Base-by-base conservation (phyloP, 345 rosid species). In the Hibiscus syriacus region DNA sequence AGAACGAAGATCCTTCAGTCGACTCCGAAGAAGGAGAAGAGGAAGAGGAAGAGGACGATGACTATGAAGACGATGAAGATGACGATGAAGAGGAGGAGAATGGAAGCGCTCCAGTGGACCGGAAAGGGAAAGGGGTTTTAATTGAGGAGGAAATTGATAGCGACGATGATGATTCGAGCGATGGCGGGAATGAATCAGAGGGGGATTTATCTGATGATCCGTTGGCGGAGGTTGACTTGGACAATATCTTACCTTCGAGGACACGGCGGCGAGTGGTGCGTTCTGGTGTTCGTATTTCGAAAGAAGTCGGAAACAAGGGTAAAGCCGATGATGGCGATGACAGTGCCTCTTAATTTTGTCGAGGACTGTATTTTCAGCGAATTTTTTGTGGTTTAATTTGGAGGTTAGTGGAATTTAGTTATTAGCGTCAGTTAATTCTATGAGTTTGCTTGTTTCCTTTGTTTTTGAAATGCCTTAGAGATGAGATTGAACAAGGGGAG, bases 171-270 rank as follows among this genome's bases (percentile, higher is more conserved):
- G 83, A 76, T 11, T 79, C 76, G 0, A 78, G 78, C n/a, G 82
- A 74, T 20, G 84, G 75, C 9, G 82, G 71, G 20, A 67, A 68
- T 61, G 83, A 77, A 67, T 79, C 81, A 12, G 84, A 74, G 1
- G 83, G 69, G 11, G 94, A 91, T 67, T 78, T 82, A 61, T 87
- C 94, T 4, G 97, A 93, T 23, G 97, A 93, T 84, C 96, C 97
- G 1, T 73, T 94, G 74, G 90, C 97, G 6, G 99, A 94, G 86
- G 96, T 94, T 56, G 99, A 94, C 84, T 75, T 87, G 85, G 86
- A 87, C 69, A 94, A 94, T 70, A 94, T 94, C 61, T 82, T 94
- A 0, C 92, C 97, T 0, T 86, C 96, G 3, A 84, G 99, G 86
- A 91, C 97, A 9, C 79, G 97, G 70, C 73, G 86, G 70, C 72